Evolutionary conservation across 495 filamentous ascomycete genomes (phyloP).

Genomic region (Platismatia glauca): DNA sequence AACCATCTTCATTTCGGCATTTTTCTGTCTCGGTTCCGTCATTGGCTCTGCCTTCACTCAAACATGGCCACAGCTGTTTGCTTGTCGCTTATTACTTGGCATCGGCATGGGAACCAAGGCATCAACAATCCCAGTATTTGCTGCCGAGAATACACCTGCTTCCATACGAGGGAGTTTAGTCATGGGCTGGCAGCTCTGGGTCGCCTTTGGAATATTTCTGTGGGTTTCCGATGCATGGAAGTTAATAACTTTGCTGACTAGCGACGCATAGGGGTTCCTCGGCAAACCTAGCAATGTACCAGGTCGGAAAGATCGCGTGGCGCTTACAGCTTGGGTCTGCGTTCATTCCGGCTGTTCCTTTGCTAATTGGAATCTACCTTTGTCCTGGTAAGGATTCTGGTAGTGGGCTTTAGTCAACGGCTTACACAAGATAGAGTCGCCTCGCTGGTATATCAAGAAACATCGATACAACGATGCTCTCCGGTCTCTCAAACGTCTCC

Average conservation of each 20-base stretch:
- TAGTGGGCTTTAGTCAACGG: slow-evolving; percentile 18
- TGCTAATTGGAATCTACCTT: slow-evolving; percentile 56
- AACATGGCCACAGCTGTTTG: slow-evolving; percentile 53
- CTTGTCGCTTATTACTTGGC: slow-evolving; percentile 56
- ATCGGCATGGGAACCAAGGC: slow-evolving; percentile 60
- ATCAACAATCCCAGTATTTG: slow-evolving; percentile 58
- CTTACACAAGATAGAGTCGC: slow-evolving; percentile 40
- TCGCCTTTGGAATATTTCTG: slow-evolving; percentile 70
- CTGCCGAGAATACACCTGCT: slow-evolving; percentile 68
- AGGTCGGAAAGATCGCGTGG: slow-evolving; percentile 54
- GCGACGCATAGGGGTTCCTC: slow-evolving; percentile 44
- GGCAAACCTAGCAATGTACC: slow-evolving; percentile 59
- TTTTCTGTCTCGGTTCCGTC: slow-evolving; percentile 53
- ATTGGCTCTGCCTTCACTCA: slow-evolving; percentile 59
- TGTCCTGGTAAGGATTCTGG: slow-evolving; percentile 41
- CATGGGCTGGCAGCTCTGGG: slow-evolving; percentile 84
- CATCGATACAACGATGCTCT: slow-evolving; percentile 53
- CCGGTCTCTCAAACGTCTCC: slow-evolving; percentile 49
- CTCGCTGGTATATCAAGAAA: slow-evolving; percentile 59
- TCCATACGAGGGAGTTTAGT: slow-evolving; percentile 68
- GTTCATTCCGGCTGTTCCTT: slow-evolving; percentile 64
- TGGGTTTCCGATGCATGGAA: too few relatives aligned
- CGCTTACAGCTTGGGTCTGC: slow-evolving; percentile 71
- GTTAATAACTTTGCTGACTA: slow-evolving; percentile 8
- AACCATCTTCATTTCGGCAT: slow-evolving; percentile 56